phyloP scores from a whole-genome alignment of 352 stramenopile genomes.

The Pythium phragmitis region DNA sequence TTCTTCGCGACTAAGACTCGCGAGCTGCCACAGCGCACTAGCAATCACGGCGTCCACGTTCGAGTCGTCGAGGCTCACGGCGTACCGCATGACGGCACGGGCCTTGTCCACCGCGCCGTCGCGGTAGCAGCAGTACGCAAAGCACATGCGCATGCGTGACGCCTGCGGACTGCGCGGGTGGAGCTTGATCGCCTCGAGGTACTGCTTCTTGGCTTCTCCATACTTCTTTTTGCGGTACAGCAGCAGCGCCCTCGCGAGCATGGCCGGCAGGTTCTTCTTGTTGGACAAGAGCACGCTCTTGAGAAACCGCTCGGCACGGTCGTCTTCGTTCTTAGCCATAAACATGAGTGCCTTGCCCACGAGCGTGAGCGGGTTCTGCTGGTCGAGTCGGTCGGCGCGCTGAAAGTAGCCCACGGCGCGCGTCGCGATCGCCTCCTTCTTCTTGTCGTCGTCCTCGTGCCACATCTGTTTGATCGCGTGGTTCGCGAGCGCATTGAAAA shows the following conservation, averaged over 20 bases:
- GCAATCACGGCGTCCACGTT: conserved; percentile 96
- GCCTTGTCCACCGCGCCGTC: conserved; percentile 90
- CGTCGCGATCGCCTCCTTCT: conserved; percentile 75
- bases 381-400: conserved; percentile 84
- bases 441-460: conserved; percentile 89
- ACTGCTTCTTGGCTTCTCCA: conserved; percentile 90
- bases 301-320: conserved; percentile 89
- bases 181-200: conserved; percentile 92
- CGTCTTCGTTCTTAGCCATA: conserved; percentile 91
- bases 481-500: conserved; percentile 85
- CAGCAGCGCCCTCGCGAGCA: conserved; percentile 83
- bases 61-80: conserved; percentile 78
- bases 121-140: conserved; percentile 96
- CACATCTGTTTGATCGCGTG: conserved; percentile 88
- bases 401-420: conserved; percentile 85
- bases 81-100: conserved; percentile 83
- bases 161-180: conserved; percentile 90
- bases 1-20: conserved; percentile 73
- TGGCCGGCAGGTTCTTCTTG: conserved; percentile 85
- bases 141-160: conserved; percentile 93
- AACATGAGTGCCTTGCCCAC: conserved; percentile 92
- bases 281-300: conserved; percentile 91
- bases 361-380: conserved; percentile 88
- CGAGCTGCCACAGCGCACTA: conserved; percentile 90
- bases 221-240: conserved; percentile 89